Conservation (phyloP, 441 rosid species). For the Sinapis alba region DNA sequence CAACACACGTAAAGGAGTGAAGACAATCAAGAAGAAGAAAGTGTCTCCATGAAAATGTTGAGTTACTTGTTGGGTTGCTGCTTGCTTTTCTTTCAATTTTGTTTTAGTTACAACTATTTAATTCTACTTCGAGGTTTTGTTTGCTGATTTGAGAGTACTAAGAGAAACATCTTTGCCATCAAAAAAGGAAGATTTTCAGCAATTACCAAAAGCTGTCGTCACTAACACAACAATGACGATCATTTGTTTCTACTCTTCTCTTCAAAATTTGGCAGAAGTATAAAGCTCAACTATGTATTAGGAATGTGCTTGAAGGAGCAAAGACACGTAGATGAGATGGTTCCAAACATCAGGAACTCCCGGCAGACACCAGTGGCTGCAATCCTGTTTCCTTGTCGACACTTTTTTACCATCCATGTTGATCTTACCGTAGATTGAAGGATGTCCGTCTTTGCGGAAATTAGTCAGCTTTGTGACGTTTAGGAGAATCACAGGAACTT, state of each 20-base stretch:
- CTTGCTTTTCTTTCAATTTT: constrained; percentile 10
- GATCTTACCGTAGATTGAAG: constrained; percentile 76
- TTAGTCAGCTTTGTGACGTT: constrained; percentile 85
- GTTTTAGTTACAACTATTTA: constrained; percentile 22
- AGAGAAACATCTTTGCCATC: constrained; percentile 8
- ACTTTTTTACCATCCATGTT: constrained; percentile 41
- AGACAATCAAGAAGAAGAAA: constrained; percentile 64
- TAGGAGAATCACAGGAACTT: constrained; percentile 59
- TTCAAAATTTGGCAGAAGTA: background rate
- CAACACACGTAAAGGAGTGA: constrained; percentile 52
- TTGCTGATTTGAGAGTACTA: constrained; percentile 21
- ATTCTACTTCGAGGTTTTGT: background rate
- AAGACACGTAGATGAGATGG: constrained; percentile 72
- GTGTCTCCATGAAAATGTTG: constrained; percentile 34
- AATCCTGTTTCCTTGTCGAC: constrained; percentile 66
- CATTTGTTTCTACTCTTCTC: constrained; percentile 6
- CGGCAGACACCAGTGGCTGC: constrained; percentile 98
- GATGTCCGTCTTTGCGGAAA: constrained; percentile 94
- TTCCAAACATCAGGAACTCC: constrained; percentile 97
- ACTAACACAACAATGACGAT: background rate
- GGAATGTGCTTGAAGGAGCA: constrained; percentile 45
- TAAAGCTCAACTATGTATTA: background rate
- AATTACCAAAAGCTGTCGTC: background rate
- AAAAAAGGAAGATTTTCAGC: background rate
- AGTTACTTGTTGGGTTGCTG: constrained; percentile 13